phyloP scores from a whole-genome alignment of 352 stramenopile genomes.

The Phytophthora sojae region DNA sequence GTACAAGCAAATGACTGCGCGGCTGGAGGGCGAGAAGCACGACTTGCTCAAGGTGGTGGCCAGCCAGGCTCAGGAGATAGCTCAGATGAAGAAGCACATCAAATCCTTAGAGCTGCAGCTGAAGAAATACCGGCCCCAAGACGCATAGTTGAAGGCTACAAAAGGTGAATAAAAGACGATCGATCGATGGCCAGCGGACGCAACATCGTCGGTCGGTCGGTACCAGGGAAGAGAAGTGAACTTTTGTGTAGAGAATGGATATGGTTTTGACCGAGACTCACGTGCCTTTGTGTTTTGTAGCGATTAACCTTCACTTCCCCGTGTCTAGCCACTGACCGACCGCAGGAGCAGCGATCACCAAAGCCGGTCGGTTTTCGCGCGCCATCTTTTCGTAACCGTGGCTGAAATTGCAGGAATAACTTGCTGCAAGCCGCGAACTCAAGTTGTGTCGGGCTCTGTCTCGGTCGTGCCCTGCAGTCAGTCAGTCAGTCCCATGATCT shows the following conservation, averaged over 20 bases:
- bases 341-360: conserved; percentile 1
- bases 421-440: conserved; percentile 1
- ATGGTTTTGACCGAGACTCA: conserved; percentile 35
- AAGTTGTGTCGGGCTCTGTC: not conserved
- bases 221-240: conserved; percentile 20
- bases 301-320: conserved; percentile 1
- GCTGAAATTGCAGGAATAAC: conserved; percentile 23
- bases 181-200: conserved; percentile 14
- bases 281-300: conserved; percentile 5
- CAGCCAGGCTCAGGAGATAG: conserved; percentile 76
- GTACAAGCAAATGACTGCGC: conserved; percentile 86
- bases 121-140: conserved; percentile 45
- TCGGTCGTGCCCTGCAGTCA: conserved; percentile 3
- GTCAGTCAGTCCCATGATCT: conserved; percentile 13
- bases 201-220: conserved; percentile 12
- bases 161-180: conserved; percentile 17
- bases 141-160: conserved; percentile 27
- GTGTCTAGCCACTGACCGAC: conserved; percentile 6
- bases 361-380: conserved; percentile 20
- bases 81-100: conserved; percentile 82
- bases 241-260: conserved; percentile 48
- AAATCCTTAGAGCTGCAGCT: conserved; percentile 70
- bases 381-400: conserved; percentile 19
- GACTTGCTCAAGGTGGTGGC: conserved; percentile 76
- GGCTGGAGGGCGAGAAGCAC: conserved; percentile 79